Conservation (phyloP, 345 rosid genomes). For the Gossypium ekmanianum region DNA sequence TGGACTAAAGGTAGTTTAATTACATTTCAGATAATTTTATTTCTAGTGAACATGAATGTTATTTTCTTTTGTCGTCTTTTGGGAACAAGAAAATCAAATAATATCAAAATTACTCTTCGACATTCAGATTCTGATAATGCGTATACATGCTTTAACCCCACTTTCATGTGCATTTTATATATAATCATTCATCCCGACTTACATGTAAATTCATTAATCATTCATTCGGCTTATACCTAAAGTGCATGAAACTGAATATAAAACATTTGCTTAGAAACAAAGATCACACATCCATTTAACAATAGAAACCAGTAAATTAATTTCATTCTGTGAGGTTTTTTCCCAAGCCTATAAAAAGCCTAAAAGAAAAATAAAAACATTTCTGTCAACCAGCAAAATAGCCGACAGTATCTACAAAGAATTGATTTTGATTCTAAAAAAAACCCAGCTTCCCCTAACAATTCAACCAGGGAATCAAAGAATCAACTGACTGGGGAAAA, state of each 20-base stretch:
- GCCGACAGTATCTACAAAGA: conserved; percentile 51
- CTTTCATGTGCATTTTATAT: not conserved
- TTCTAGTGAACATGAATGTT: too few species aligned
- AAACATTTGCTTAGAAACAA: conserved; percentile 6
- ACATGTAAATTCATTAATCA: too few species aligned
- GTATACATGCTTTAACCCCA: not conserved
- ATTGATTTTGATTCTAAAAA: conserved; percentile 27
- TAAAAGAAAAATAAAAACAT: conserved; percentile 9
- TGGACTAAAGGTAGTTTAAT: too few species aligned
- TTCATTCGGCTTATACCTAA: too few species aligned
- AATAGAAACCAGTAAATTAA: conserved; percentile 24
- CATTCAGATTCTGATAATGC: too few species aligned
- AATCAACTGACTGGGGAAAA: conserved; percentile 9
- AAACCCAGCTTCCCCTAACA: conserved; percentile 15
- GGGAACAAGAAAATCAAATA: too few species aligned
- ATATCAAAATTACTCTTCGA: too few species aligned
- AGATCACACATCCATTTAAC: conserved; percentile 14
- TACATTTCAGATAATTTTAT: too few species aligned
- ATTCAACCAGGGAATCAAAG: not conserved
- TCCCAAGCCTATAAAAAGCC: not conserved
- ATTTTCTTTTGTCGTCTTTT: too few species aligned
- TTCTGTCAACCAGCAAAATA: conserved; percentile 21
- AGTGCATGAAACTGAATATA: not conserved
- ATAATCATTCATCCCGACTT: too few species aligned
- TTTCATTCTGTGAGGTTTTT: conserved; percentile 23